Percentiles rank a stretch among this genome's conserved stretches.
phyloP scores from a whole-genome alignment of 2,329 filamentous ascomycete species.

The Reticulascus tulasneorum region DNA sequence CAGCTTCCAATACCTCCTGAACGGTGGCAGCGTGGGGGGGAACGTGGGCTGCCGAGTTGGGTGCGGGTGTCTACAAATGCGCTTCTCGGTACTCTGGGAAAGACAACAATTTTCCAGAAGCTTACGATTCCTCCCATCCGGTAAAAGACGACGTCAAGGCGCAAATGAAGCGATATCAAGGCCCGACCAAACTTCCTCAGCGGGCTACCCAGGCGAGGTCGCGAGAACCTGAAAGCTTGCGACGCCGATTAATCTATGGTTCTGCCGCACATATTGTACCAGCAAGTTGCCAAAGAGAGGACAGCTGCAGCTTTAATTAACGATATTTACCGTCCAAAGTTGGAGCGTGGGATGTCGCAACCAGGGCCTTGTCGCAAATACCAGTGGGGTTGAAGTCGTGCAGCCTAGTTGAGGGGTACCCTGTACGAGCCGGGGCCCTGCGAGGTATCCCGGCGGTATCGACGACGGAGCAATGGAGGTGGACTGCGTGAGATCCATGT shows the following conservation, averaged over 20 bases:
- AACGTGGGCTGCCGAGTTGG: too few species aligned
- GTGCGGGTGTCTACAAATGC: too few species aligned
- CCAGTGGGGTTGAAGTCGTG: background rate
- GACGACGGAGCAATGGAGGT: background rate
- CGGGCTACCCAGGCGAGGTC: background rate
- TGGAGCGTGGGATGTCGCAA: conserved; percentile 6
- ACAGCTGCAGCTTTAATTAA: background rate
- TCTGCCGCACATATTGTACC: background rate
- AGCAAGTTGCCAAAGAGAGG: background rate
- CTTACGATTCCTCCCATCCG: too few species aligned
- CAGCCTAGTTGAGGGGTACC: conserved; percentile 4
- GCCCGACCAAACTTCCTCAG: background rate
- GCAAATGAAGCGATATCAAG: background rate
- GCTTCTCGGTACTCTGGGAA: too few species aligned
- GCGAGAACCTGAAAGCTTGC: background rate
- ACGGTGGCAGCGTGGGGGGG: too few species aligned
- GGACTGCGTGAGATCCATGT: conserved; percentile 1
- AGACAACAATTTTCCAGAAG: too few species aligned
- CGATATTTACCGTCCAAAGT: conserved; percentile 1
- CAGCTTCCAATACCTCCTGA: too few species aligned
- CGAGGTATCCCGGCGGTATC: conserved; percentile 1
- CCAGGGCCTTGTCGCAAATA: conserved; percentile 3
- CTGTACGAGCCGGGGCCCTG: background rate
- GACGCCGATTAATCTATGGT: background rate
- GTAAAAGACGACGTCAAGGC: background rate